These are phyloP conservation scores for Chlorociboria aeruginascens DNA, from an alignment of 495 filamentous ascomycete species.

Conservation along the genomic window DNA sequence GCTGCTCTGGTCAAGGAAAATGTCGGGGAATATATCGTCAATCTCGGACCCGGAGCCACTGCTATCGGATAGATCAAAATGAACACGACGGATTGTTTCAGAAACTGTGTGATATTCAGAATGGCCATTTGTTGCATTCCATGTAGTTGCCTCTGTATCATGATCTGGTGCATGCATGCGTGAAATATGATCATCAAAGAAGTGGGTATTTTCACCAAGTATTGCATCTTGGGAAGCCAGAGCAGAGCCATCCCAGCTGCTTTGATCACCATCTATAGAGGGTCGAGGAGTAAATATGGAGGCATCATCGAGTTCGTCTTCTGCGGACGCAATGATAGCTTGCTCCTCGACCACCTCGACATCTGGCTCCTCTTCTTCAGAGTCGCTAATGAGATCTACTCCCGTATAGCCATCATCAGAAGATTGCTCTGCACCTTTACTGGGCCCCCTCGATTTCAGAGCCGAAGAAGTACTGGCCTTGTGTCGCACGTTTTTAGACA, in stretches of 20 bases:
- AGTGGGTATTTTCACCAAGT: constrained; percentile 32
- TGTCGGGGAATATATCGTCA: constrained; percentile 48
- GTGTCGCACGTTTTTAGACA: constrained; percentile 42
- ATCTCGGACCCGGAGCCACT: constrained; percentile 31
- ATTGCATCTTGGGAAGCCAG: constrained; percentile 32
- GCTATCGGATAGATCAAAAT: constrained; percentile 32
- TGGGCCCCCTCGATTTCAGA: constrained; percentile 22
- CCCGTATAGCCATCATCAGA: constrained; percentile 62
- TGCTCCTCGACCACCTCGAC: constrained; percentile 62
- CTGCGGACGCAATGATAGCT: constrained; percentile 50
- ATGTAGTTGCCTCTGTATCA: constrained; percentile 26
- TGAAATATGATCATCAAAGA: constrained; percentile 43
- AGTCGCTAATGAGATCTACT: constrained; percentile 67
- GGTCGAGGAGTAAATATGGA: constrained; percentile 25
- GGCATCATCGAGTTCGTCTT: constrained; percentile 24
- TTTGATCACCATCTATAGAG: constrained; percentile 29
- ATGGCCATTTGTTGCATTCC: constrained; percentile 21
- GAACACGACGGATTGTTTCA: constrained; percentile 32
- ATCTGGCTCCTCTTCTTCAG: constrained; percentile 63
- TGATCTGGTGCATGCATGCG: constrained; percentile 33
- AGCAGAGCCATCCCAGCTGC: constrained; percentile 49
- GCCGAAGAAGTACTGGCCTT: constrained; percentile 30
- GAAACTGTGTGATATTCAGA: constrained; percentile 2
- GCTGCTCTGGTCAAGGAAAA: constrained; percentile 60
- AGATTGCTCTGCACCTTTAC: constrained; percentile 31